A percentile compares a stretch with the other conserved stretches of the same genome.
Conservation (phyloP, 1,284 basidiomycete species). For the Puccinia triticina region DNA sequence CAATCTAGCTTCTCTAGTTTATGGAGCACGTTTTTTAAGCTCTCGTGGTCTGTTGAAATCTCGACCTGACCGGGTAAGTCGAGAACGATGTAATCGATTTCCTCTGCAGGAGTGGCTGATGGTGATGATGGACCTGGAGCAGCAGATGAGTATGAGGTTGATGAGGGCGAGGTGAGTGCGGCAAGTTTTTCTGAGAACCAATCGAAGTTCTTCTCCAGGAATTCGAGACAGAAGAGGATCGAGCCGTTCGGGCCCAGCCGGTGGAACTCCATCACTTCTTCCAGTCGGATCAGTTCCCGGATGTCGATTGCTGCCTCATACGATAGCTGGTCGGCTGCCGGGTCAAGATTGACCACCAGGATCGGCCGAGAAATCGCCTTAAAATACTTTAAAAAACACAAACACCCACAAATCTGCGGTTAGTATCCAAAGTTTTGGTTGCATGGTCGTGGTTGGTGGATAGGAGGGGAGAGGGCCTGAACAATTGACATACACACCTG, state of each 20-base stretch:
- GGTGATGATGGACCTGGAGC: no score
- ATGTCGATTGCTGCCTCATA: slow-evolving; percentile 91
- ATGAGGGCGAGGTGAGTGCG: slow-evolving; percentile 44
- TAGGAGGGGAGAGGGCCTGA: neutral
- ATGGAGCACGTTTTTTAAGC: slow-evolving; percentile 76
- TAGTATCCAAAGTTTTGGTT: neutral
- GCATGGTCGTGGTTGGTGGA: neutral
- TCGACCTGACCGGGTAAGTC: slow-evolving; percentile 98
- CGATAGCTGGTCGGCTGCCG: slow-evolving; percentile 77
- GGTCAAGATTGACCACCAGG: slow-evolving; percentile 90
- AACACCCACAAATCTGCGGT: neutral
- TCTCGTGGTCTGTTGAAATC: slow-evolving; percentile 90
- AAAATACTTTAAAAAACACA: no score
- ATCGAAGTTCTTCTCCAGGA: slow-evolving; percentile 90
- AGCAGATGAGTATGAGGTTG: no score
- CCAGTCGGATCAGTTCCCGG: slow-evolving; percentile 80
- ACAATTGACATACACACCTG: slow-evolving; percentile 58
- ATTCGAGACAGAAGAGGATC: slow-evolving; percentile 97
- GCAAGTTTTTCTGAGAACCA: slow-evolving; percentile 72
- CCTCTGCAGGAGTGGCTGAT: slow-evolving; percentile 61
- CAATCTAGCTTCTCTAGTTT: slow-evolving; percentile 74
- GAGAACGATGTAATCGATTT: slow-evolving; percentile 81
- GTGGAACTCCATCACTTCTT: slow-evolving; percentile 83
- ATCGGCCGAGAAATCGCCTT: slow-evolving; percentile 82
- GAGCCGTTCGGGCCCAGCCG: slow-evolving; percentile 93